These are phyloP conservation scores for Cercospora beticola DNA, from an alignment of 2,329 filamentous ascomycete genomes.

Conservation along the genomic window DNA sequence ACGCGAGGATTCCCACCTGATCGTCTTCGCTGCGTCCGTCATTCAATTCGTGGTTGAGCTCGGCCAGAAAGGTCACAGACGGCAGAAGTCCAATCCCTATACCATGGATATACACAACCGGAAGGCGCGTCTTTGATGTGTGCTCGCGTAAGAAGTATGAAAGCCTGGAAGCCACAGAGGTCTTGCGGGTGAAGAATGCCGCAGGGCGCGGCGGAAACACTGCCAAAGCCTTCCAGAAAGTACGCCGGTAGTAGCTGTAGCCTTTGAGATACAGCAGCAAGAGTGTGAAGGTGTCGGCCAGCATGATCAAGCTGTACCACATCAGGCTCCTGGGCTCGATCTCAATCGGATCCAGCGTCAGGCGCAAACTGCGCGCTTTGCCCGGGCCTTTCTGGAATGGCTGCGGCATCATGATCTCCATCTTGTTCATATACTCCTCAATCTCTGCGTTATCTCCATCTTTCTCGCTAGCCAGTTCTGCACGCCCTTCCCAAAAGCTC, in stretches of 20 bases:
- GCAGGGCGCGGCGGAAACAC: constrained; percentile 62
- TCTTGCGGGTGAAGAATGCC: constrained; percentile 46
- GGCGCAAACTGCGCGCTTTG: constrained; percentile 56
- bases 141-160: constrained; percentile 69
- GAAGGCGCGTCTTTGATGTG: constrained; percentile 56
- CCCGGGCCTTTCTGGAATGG: constrained; percentile 57
- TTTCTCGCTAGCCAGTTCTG: constrained; percentile 56
- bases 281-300: constrained; percentile 51
- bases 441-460: constrained; percentile 51
- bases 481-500: constrained; percentile 65
- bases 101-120: constrained; percentile 68
- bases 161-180: constrained; percentile 52
- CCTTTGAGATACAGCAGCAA: constrained; percentile 27
- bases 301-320: constrained; percentile 59
- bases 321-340: constrained; percentile 55
- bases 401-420: constrained; percentile 56
- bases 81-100: constrained; percentile 68
- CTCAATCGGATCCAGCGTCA: constrained; percentile 64
- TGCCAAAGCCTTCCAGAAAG: constrained; percentile 40
- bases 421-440: constrained; percentile 54
- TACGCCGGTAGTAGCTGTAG: constrained; percentile 29
- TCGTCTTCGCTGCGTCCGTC: constrained; percentile 37
- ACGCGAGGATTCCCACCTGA: constrained; percentile 61
- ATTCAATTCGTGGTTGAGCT: constrained; percentile 46
- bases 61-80: constrained; percentile 58